phyloP scores from a whole-genome alignment of 192 early-diverging fungal genomes.

The Coemansia aciculifera region DNA sequence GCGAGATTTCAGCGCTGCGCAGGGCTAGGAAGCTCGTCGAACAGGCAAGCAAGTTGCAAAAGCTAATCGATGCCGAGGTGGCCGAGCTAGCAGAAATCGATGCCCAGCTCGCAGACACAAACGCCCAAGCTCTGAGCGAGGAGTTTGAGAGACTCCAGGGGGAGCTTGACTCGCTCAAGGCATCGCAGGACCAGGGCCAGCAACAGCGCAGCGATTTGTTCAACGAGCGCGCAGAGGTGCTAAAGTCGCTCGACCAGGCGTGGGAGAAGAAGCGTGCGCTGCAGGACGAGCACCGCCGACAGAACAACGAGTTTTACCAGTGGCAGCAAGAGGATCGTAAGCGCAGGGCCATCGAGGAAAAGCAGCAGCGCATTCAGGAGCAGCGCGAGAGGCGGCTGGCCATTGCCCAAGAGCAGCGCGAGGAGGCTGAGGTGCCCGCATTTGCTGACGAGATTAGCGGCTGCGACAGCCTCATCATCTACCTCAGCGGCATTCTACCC shows the following conservation, averaged over 20 bases:
- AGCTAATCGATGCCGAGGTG: constrained; percentile 70
- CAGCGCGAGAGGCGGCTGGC: constrained; percentile 68
- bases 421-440: constrained; percentile 84
- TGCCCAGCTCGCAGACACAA: constrained; percentile 60
- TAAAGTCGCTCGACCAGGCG: constrained; percentile 69
- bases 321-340: constrained; percentile 68
- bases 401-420: constrained; percentile 73
- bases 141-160: constrained; percentile 71
- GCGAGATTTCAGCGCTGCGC: constrained; percentile 34
- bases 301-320: constrained; percentile 73
- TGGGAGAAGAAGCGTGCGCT: constrained; percentile 67
- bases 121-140: constrained; percentile 63
- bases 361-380: constrained; percentile 66
- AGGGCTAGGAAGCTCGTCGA: constrained; percentile 62
- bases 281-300: constrained; percentile 69
- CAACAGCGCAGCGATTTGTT: constrained; percentile 68
- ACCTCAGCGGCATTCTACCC: constrained; percentile 58
- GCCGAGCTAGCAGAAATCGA: constrained; percentile 59
- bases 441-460: constrained; percentile 82
- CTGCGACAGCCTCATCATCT: constrained; percentile 78
- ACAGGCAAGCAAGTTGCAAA: constrained; percentile 80
- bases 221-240: constrained; percentile 69
- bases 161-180: constrained; percentile 68
- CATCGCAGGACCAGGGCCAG: constrained; percentile 61
- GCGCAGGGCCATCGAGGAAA: constrained; percentile 64